Evolutionary conservation across 2,329 filamentous ascomycete genomes (phyloP).

Genomic region (Paecilomyces fulvus): DNA sequence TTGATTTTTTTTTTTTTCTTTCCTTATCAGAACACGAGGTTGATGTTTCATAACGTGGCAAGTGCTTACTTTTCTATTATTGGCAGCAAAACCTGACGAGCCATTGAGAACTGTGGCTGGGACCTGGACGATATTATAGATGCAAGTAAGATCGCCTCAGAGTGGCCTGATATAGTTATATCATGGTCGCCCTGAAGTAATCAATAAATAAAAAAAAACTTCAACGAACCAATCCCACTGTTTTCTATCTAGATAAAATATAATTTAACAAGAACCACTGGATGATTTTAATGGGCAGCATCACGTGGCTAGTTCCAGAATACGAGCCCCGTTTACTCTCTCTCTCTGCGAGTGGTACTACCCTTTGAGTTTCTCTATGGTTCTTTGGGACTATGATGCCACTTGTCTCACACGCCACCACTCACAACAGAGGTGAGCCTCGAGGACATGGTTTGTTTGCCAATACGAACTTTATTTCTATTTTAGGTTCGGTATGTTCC

Average conservation of each 20-base stretch:
- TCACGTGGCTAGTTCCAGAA: too few species aligned
- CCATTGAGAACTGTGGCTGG: not conserved
- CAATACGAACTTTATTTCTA: not conserved
- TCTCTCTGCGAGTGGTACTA: too few species aligned
- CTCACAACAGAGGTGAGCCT: not conserved
- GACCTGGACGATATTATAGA: not conserved
- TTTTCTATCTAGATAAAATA: too few species aligned
- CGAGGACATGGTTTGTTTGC: not conserved
- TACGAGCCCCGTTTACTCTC: too few species aligned
- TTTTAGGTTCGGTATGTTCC: not conserved
- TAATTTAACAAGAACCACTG: too few species aligned
- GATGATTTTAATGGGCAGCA: too few species aligned
- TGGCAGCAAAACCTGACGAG: not conserved
- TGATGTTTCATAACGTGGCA: not conserved
- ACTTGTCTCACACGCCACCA: not conserved
- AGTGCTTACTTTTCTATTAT: not conserved
- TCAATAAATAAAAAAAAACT: not conserved
- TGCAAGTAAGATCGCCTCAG: not conserved
- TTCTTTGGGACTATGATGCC: too few species aligned
- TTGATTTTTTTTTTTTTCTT: not conserved
- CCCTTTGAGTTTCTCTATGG: too few species aligned
- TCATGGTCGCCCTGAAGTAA: not conserved
- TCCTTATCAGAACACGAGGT: not conserved
- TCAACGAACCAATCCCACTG: too few species aligned
- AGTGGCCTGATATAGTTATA: too few species aligned